Evolutionary conservation across 2,329 filamentous ascomycete species (phyloP), one percentile per base, ranked within the genome.

Genomic region (Stachybotrys echinatus): DNA sequence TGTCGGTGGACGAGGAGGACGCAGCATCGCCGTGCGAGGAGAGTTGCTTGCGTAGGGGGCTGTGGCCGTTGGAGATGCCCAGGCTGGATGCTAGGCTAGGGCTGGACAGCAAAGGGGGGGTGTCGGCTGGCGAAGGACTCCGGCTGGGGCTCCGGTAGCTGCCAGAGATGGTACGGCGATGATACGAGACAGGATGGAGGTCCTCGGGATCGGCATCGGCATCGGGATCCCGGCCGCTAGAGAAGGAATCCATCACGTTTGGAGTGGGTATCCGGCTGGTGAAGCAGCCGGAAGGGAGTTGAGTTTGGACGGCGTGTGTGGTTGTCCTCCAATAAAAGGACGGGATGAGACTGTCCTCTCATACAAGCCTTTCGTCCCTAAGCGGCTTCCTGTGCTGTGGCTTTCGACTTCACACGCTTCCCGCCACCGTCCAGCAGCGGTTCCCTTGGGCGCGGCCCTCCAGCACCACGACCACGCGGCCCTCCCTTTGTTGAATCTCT

Each of bases 31-130:
- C 22, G 21, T 22, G 31, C 27, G n/a, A 19, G 7, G 59, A 58
- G n/a, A 62, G 31, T 45, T 65, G 61, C 23, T 58, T 65, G 37
- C 60, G 59, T 31, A 67, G 55, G 12, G 65, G 65, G 51, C 64
- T 67, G 34, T 59, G 57, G 46, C 61, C 57, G 37, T 58, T 61
- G 47, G 65, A 65, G 48, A 61, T 62, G 21, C 56, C 59, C 21
- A 67, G 52, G 53, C 65, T 68, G 18, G 65, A 67, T 19, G 62
- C 64, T 42, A 61, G 58, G 57, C 65, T 66, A 37, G 65, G 64
- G 47, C 61, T 68, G 34, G 65, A 64, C 12, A 64, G 55, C 19
- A 61, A 58, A 34, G 64, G 61, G 27, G 65, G 65, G 27, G 10
- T 63, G 46, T 49, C 48, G 27, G 31, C 6, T 46, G 37, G 37